These are phyloP conservation scores for Tinospora cordifolia DNA, from an alignment of 164 flowering plant species.

Conservation along the genomic window DNA sequence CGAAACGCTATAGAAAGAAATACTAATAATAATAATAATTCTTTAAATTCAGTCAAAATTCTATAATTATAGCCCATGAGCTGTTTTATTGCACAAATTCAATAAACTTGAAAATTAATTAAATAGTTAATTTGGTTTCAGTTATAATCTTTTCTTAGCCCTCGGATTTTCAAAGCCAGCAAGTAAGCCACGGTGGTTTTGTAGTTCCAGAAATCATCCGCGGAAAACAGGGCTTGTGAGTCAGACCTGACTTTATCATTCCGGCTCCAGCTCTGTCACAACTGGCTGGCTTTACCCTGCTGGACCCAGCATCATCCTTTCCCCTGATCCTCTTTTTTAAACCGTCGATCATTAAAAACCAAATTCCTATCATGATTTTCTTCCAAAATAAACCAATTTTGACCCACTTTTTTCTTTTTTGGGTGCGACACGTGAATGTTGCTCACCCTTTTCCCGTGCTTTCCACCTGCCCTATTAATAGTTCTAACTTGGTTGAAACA, in stretches of 20 bases:
- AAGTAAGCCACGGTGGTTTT: neutral
- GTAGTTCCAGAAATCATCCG: neutral
- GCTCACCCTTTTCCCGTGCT: neutral
- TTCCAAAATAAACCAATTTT: too few relatives aligned
- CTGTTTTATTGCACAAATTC: neutral
- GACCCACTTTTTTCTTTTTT: too few relatives aligned
- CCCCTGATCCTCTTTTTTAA: neutral
- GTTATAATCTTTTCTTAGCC: neutral
- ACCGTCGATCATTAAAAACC: neutral
- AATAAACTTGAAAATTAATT: too few relatives aligned
- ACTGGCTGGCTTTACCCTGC: too few relatives aligned
- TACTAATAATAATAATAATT: too few relatives aligned
- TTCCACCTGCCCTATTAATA: neutral
- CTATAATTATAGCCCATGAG: neutral
- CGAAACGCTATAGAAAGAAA: too few relatives aligned
- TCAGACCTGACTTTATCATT: neutral
- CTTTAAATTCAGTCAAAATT: neutral
- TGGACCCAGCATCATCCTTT: too few relatives aligned
- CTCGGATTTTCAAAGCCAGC: neutral
- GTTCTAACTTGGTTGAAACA: too few relatives aligned
- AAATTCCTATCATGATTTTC: neutral
- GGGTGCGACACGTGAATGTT: neutral
- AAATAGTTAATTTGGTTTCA: neutral
- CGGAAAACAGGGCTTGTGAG: neutral
- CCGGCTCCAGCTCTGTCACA: neutral